Percentiles rank a stretch among this genome's conserved stretches.
Conservation (phyloP, 2,329 filamentous ascomycete species). For the Zasmidium cellare region DNA sequence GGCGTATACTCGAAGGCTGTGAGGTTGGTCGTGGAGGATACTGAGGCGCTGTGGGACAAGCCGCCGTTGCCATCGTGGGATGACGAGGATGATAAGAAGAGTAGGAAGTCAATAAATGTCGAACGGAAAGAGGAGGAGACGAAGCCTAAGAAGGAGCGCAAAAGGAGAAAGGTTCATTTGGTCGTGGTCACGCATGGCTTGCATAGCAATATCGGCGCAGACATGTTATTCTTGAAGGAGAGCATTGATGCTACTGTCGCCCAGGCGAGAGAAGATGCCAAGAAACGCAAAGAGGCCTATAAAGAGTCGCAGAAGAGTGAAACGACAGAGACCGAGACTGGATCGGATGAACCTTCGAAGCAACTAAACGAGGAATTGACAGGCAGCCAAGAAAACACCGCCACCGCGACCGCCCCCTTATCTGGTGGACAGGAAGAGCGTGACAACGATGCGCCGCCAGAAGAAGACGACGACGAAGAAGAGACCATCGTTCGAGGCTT, state of each 20-base stretch:
- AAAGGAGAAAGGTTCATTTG: slow-evolving; percentile 79
- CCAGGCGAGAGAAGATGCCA: slow-evolving; percentile 70
- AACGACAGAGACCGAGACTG: slow-evolving; percentile 7
- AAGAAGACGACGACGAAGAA: slow-evolving; percentile 71
- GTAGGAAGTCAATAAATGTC: slow-evolving; percentile 24
- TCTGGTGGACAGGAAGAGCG: slow-evolving; percentile 53
- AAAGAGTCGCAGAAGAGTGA: slow-evolving; percentile 1
- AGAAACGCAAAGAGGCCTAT: slow-evolving; percentile 52
- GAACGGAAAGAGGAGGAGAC: slow-evolving; percentile 15
- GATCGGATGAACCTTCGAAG: slow-evolving; percentile 4
- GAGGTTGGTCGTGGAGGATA: slow-evolving; percentile 79
- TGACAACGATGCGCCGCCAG: slow-evolving; percentile 41
- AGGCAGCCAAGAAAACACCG: slow-evolving; percentile 24
- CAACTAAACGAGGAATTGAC: slow-evolving; percentile 3
- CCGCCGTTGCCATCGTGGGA: slow-evolving; percentile 71
- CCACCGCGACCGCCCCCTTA: slow-evolving; percentile 50
- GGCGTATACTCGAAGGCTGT: slow-evolving; percentile 86
- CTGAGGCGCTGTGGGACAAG: slow-evolving; percentile 87
- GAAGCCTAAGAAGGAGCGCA: slow-evolving; percentile 43
- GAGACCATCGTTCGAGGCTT: slow-evolving; percentile 89
- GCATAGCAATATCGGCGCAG: slow-evolving; percentile 91
- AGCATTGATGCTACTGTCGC: slow-evolving; percentile 84
- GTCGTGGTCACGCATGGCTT: slow-evolving; percentile 92
- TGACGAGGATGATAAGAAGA: slow-evolving; percentile 30
- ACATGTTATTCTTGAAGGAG: slow-evolving; percentile 97